Base-by-base conservation (phyloP, 805 yeast species). In the Monosporozyma aerobia region DNA sequence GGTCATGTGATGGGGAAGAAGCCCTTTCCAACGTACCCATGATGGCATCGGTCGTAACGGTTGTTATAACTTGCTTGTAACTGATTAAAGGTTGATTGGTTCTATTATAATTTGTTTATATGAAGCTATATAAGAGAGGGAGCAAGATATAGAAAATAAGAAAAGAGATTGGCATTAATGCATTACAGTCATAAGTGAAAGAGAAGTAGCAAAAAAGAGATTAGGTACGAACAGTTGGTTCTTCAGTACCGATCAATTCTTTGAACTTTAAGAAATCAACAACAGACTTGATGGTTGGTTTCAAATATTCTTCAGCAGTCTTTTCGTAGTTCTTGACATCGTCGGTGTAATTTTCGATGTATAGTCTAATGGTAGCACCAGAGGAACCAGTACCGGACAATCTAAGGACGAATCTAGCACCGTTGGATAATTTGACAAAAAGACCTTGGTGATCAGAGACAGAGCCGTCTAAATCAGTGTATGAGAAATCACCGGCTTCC, bases 301-400 rank as follows among this genome's bases (percentile, higher is more conserved):
- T 74, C 64, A 92, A 77, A 70, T 74, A 92, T 47, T 82, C 83
- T 59, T 85, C 85, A 11, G 90, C 92, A 47, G 74, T 69, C 58
- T 69, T 57, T 6, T 62, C 63, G 63, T 77, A 79, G 43, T 76
- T 76, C 19, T 78, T 56, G 49, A 69, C 62, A 63, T 88, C 94
- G 47, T 69, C 60, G 27, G 87, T 81, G 73, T 86, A 89, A 69
- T 83, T 85, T 71, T 92, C 98, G 65, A 92, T 73, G 72, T 92
- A 92, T 60, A 92, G 76, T 70, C 99, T 81, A 55, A 94, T 90
- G 5, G 99, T 92, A 22, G 99, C 98, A 48, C 99, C 99, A 1
- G 96, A 84, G 1, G 97, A 90, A 14, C 99, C 99, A 2, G 99
- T 92, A 53, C 99, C 99, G 0, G 97, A 89, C 58, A 94, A 77